Conservation (phyloP, 2,329 filamentous ascomycete genomes). For the Aspergillus hiratsukae region DNA sequence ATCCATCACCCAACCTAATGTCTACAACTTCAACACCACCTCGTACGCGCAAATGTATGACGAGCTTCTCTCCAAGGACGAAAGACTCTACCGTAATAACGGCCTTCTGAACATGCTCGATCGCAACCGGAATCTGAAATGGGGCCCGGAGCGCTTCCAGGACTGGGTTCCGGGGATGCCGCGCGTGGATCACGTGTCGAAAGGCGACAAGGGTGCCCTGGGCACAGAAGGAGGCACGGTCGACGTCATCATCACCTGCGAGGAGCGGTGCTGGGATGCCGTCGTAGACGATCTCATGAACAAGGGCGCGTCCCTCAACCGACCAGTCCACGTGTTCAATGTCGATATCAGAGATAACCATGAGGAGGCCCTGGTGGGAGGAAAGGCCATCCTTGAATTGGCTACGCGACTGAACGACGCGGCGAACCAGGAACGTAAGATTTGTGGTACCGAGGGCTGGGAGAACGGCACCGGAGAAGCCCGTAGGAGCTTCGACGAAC, state of each 20-base stretch:
- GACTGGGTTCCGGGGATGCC: slow-evolving; percentile 91
- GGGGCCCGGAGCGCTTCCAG: slow-evolving; percentile 94
- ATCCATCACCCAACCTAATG: slow-evolving; percentile 86
- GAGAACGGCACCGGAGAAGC: slow-evolving; percentile 63
- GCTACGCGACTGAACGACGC: slow-evolving; percentile 78
- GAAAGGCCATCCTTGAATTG: slow-evolving; percentile 85
- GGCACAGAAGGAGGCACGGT: slow-evolving; percentile 87
- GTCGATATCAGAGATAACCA: slow-evolving; percentile 98
- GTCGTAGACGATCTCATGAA: slow-evolving; percentile 90
- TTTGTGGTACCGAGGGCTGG: slow-evolving; percentile 61
- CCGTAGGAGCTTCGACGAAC: slow-evolving; percentile 79
- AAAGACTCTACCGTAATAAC: slow-evolving; percentile 81
- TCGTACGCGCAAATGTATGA: slow-evolving; percentile 94
- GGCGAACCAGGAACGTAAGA: slow-evolving; percentile 70
- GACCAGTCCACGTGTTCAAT: slow-evolving; percentile 96
- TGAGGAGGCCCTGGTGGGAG: slow-evolving; percentile 88
- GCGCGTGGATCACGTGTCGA: slow-evolving; percentile 65
- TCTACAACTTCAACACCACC: slow-evolving; percentile 96
- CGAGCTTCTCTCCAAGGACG: slow-evolving; percentile 81
- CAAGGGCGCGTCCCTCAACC: slow-evolving; percentile 79
- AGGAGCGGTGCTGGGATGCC: slow-evolving; percentile 97
- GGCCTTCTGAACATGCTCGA: slow-evolving; percentile 94
- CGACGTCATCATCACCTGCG: slow-evolving; percentile 93
- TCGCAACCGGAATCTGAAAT: slow-evolving; percentile 86
- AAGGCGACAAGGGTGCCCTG: slow-evolving; percentile 67